Base-by-base conservation (phyloP, 75 land plant genomes). In the Pinus tabuliformis region DNA sequence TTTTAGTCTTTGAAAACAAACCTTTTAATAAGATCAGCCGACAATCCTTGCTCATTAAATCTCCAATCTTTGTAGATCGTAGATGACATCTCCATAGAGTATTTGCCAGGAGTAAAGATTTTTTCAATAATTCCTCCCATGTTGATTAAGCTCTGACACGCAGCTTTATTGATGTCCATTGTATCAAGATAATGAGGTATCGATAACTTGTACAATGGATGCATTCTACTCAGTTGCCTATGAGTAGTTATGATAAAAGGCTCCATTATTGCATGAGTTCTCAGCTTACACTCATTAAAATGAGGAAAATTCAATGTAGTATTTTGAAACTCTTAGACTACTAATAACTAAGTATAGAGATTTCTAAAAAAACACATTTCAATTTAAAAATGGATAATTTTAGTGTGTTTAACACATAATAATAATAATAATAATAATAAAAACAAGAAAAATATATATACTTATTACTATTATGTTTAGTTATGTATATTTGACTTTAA, bases 171-270 rank as follows among this genome's bases (percentile, higher is more conserved):
- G 37, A 91, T 85, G 57, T 87, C 82, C 93, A 93, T 88, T 22
- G 95, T 90, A 65, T 91, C 88, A 21, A 87, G 79, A 82, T 82
- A 93, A 54, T 93, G 95, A 11, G 95, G 95, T 24, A 56, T 76
- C 61, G 90, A 58, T 57, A 93, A 89, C 73, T 86, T 85, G 75
- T 84, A 57, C 54, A 93, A 78, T 1, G 93, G 95, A 81, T 93
- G 95, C 62, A 87, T 57, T 13, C 73, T 86, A 72, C 93, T 93
- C 62, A 93, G 73, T 62, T 91, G 95, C 56, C 95, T 74, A 57
- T 91, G 70, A 8, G 89, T 81, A 22, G 93, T 91, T 62, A 93
- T 93, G 20, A 93, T 77, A 56, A 93, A 82, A 28, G 95, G 95
- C 74, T 93, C 95, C 12, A 91, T 85, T 26, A 72, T 66, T 0